phyloP scores from a whole-genome alignment of 306 rosid genomes.

The Cucurbita moschata region DNA sequence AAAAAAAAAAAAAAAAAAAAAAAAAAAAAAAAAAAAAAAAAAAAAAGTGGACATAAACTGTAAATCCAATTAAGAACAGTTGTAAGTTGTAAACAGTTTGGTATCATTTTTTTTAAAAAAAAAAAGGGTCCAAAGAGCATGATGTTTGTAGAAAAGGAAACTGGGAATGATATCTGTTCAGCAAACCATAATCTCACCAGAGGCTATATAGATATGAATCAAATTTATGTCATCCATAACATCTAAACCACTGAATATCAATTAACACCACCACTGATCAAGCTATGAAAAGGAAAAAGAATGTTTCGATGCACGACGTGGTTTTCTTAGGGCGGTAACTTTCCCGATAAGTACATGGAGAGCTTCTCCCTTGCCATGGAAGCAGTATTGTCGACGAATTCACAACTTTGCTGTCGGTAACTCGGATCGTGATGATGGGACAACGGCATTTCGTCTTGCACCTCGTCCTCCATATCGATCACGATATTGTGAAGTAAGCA shows the following conservation, averaged over 20 bases:
- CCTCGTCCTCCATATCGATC: constrained; percentile 65
- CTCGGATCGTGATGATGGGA: constrained; percentile 49
- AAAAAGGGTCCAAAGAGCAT: background rate
- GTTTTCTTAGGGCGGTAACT: constrained; percentile 10
- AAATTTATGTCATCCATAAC: constrained; percentile 2
- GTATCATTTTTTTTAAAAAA: background rate
- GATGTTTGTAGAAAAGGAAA: background rate
- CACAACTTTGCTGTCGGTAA: constrained; percentile 48
- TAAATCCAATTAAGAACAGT: too few relatives aligned
- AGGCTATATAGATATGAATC: background rate
- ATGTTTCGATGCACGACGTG: background rate
- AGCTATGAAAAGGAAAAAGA: background rate
- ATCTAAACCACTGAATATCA: background rate
- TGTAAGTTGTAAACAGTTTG: background rate
- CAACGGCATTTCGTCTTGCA: constrained; percentile 29
- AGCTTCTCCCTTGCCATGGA: constrained; percentile 42
- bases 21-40: too few relatives aligned
- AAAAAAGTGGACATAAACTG: too few relatives aligned
- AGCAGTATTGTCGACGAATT: constrained; percentile 33
- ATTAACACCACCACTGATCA: background rate
- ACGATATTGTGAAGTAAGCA: constrained; percentile 76
- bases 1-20: too few relatives aligned
- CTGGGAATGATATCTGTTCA: background rate
- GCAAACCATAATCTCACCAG: background rate
- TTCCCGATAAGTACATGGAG: constrained; percentile 35